Conservation (phyloP, 305 asterid genomes). For the Plantago rigida region DNA sequence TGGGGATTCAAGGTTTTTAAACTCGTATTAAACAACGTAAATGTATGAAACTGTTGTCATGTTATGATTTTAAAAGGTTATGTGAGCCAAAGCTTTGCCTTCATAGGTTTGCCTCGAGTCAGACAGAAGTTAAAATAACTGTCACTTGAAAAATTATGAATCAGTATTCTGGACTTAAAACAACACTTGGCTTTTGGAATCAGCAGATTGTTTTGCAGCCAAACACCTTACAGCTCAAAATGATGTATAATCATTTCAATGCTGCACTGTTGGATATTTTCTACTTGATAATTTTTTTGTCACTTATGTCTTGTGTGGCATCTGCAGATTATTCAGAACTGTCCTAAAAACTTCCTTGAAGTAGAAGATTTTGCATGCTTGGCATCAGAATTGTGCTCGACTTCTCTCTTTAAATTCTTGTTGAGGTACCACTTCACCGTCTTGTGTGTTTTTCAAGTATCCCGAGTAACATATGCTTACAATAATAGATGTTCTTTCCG, state of each 20-base stretch:
- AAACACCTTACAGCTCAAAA: slow-evolving; percentile 16
- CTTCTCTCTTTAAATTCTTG: slow-evolving; percentile 54
- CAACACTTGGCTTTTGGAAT: slow-evolving; percentile 13
- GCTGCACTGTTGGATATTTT: slow-evolving; percentile 17
- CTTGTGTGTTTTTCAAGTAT: slow-evolving; percentile 15
- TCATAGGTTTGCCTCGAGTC: slow-evolving; percentile 13
- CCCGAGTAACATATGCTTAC: slow-evolving; percentile 26
- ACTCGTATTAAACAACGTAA: too few relatives aligned
- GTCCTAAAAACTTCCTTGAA: slow-evolving; percentile 70
- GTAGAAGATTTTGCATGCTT: slow-evolving; percentile 49
- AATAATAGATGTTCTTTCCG: slow-evolving; percentile 26
- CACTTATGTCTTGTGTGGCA: slow-evolving; percentile 31
- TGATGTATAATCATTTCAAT: slow-evolving; percentile 17
- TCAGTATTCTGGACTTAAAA: slow-evolving; percentile 15
- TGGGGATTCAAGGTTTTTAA: too few relatives aligned
- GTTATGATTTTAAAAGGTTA: not conserved
- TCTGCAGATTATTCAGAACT: slow-evolving; percentile 71
- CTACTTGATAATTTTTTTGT: slow-evolving; percentile 18
- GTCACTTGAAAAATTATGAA: not conserved
- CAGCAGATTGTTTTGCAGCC: slow-evolving; percentile 20
- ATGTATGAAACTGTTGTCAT: too few relatives aligned
- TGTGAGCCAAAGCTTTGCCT: slow-evolving; percentile 21
- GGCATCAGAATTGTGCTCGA: slow-evolving; percentile 68
- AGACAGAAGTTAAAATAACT: slow-evolving; percentile 4
- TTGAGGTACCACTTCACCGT: slow-evolving; percentile 42